A percentile compares a stretch with the other conserved stretches of the same genome.
Evolutionary conservation across 225 moss, liverwort and hornwort species (phyloP).

Genomic region (Ulota crispa): DNA sequence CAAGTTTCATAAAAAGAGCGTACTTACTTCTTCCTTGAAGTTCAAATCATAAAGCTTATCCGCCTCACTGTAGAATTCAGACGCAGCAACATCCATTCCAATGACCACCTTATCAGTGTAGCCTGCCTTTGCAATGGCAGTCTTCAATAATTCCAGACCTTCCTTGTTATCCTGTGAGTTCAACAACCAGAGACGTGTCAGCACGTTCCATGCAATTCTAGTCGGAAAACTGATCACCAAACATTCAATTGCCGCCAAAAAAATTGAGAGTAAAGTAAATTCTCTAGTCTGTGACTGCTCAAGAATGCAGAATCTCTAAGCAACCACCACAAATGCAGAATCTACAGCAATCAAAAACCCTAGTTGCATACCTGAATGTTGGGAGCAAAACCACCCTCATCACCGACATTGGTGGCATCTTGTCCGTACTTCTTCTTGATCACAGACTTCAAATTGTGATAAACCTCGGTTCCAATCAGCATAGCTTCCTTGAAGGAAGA

Average conservation of each 20-base stretch:
- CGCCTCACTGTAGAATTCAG: constrained; percentile 69
- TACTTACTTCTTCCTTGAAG: constrained; percentile 66
- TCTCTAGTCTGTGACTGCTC: background rate
- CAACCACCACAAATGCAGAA: background rate
- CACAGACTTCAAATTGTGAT: constrained; percentile 62
- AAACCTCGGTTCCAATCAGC: constrained; percentile 58
- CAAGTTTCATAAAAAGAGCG: background rate
- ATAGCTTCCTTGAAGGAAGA: constrained; percentile 55
- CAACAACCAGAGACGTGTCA: background rate
- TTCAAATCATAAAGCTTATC: constrained; percentile 86
- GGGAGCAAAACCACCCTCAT: constrained; percentile 68
- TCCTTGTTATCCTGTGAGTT: constrained; percentile 70
- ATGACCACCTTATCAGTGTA: constrained; percentile 94
- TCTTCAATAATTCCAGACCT: constrained; percentile 79
- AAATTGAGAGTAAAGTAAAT: background rate
- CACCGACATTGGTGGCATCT: constrained; percentile 67
- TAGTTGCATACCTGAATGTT: constrained; percentile 44
- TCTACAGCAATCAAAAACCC: background rate
- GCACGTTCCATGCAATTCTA: background rate
- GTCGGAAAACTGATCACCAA: background rate
- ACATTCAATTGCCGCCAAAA: background rate
- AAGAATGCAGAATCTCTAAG: background rate
- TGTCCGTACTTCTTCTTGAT: constrained; percentile 73
- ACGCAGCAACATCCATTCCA: constrained; percentile 93
- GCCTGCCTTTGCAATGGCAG: constrained; percentile 86